These are phyloP conservation scores for Acanthochlamys bracteata DNA, from an alignment of 106 monocot species.

Conservation along the genomic window DNA sequence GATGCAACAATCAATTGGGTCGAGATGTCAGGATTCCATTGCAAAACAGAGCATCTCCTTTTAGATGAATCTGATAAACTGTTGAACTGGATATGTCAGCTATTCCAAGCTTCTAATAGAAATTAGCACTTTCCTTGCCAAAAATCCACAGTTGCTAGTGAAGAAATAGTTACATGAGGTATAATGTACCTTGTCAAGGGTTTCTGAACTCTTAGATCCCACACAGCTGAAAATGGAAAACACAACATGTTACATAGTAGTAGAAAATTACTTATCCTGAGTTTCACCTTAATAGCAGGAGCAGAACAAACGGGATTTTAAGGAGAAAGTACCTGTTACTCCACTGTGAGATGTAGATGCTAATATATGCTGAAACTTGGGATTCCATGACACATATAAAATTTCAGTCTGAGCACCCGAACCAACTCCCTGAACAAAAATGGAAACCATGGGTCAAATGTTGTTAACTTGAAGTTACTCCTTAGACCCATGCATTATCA, in stretches of 20 bases:
- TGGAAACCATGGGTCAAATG: not conserved
- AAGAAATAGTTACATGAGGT: not conserved
- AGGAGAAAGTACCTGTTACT: slow-evolving; percentile 43
- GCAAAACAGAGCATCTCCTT: slow-evolving; percentile 89
- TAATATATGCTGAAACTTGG: slow-evolving; percentile 77
- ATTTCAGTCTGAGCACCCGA: slow-evolving; percentile 74
- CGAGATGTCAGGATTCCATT: slow-evolving; percentile 96
- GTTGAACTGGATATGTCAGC: slow-evolving; percentile 11
- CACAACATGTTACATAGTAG: not conserved
- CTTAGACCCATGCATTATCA: no score
- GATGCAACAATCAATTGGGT: slow-evolving; percentile 85
- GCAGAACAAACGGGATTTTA: not conserved
- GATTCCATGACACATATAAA: slow-evolving; percentile 89
- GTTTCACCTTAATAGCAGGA: no score
- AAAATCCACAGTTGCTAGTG: not conserved
- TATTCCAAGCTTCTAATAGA: not conserved
- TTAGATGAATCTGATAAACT: slow-evolving; percentile 81
- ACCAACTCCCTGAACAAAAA: slow-evolving; percentile 46
- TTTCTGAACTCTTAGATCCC: slow-evolving; percentile 86
- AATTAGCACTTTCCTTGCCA: slow-evolving; percentile 5
- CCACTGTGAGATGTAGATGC: slow-evolving; percentile 93
- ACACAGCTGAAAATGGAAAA: slow-evolving; percentile 51
- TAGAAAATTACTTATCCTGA: no score
- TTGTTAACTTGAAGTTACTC: no score
- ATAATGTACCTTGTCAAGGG: slow-evolving; percentile 58